Conservation (phyloP, 345 rosid genomes). For the Sapria himalayana region DNA sequence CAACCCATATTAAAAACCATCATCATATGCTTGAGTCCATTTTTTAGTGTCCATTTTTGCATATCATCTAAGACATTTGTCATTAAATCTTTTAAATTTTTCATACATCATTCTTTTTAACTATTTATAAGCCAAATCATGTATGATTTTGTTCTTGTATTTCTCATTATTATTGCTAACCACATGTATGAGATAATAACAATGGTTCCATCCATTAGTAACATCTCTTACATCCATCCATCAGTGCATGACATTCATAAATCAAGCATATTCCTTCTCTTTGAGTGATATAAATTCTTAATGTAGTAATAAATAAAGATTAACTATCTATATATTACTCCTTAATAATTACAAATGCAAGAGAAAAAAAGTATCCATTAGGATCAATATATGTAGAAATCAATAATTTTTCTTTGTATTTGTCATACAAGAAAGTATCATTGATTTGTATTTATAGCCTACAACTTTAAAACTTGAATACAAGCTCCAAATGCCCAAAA, state of each 20-base stretch:
- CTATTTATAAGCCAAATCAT: background rate
- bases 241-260: background rate
- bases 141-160: background rate
- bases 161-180: background rate
- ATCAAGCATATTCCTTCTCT: background rate
- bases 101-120: conserved; percentile 1
- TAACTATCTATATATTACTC: background rate
- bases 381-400: conserved; percentile 2
- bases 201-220: conserved; percentile 3
- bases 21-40: conserved; percentile 8
- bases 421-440: conserved; percentile 1
- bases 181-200: background rate
- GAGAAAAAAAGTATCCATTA: background rate
- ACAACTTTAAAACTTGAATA: background rate
- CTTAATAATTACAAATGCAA: conserved; percentile 1
- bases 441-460: background rate
- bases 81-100: background rate
- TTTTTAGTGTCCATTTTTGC: conserved; percentile 1
- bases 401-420: conserved; percentile 1
- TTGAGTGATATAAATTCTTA: conserved; percentile 4
- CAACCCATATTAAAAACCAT: conserved; percentile 1
- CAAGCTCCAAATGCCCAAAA: background rate
- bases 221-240: background rate
- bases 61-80: conserved; percentile 2
- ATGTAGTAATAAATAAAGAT: background rate